A percentile compares a stretch with the other conserved stretches of the same genome.
phyloP scores from a whole-genome alignment of 176 grass and related monocot species.

The Eremochloa ophiuroides region DNA sequence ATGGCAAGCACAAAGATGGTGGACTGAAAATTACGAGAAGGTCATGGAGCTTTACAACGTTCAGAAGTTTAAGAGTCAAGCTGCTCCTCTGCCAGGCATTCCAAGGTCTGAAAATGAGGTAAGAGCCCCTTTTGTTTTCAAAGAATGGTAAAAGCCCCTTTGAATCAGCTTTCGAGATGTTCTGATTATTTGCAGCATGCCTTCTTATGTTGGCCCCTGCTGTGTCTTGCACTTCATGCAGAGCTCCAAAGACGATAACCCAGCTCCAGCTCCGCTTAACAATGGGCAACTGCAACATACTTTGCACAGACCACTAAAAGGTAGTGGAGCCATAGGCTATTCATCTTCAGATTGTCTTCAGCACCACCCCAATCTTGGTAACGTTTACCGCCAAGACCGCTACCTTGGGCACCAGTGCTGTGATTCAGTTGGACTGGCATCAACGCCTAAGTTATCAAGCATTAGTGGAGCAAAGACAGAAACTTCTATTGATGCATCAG shows the following conservation, averaged over 20 bases:
- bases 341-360: slow-evolving; percentile 60
- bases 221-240: slow-evolving; percentile 17
- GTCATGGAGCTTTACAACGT: slow-evolving; percentile 93
- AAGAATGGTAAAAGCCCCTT: slow-evolving; percentile 27
- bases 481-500: slow-evolving; percentile 58
- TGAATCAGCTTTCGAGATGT: neutral
- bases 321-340: slow-evolving; percentile 40
- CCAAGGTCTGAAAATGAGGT: slow-evolving; percentile 56
- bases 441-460: slow-evolving; percentile 72
- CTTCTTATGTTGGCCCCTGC: neutral
- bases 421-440: slow-evolving; percentile 37
- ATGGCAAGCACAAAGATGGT: slow-evolving; percentile 90
- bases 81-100: slow-evolving; percentile 55
- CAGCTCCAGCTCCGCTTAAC: slow-evolving; percentile 36
- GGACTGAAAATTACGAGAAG: slow-evolving; percentile 88
- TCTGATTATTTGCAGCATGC: neutral
- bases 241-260: slow-evolving; percentile 65
- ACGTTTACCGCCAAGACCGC: slow-evolving; percentile 30
- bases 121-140: too few relatives aligned
- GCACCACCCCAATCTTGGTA: slow-evolving; percentile 29
- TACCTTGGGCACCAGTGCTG: slow-evolving; percentile 23
- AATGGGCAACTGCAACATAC: slow-evolving; percentile 40
- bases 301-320: slow-evolving; percentile 39
- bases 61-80: slow-evolving; percentile 65
- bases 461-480: slow-evolving; percentile 76